These are phyloP conservation scores for Gamarada debralockiae DNA, from an alignment of 495 filamentous ascomycete species.

Conservation along the genomic window DNA sequence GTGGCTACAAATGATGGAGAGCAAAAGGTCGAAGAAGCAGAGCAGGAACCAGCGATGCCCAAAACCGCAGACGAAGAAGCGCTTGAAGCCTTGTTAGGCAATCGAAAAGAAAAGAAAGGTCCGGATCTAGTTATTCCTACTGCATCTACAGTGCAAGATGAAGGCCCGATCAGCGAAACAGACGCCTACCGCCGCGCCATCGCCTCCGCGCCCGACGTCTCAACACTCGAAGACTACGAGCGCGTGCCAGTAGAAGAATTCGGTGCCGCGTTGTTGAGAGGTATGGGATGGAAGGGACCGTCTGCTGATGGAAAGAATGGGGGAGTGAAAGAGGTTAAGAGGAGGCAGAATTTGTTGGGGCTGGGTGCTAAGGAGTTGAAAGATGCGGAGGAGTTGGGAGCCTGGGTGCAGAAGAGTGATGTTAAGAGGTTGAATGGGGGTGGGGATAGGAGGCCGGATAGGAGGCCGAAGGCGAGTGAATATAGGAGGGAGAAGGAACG, in stretches of 20 bases:
- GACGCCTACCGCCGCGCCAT: constrained; percentile 67
- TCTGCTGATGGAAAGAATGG: constrained; percentile 40
- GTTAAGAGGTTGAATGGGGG: constrained; percentile 34
- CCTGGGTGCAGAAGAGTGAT: constrained; percentile 55
- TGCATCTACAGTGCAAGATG: constrained; percentile 13
- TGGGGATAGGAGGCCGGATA: constrained; percentile 29
- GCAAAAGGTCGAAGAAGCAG: constrained; percentile 5
- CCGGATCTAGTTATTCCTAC: constrained; percentile 60
- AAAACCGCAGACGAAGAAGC: constrained; percentile 72
- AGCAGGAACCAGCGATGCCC: constrained; percentile 5
- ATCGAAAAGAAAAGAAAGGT: constrained; percentile 42
- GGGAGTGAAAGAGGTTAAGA: constrained; percentile 44
- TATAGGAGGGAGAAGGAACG: constrained; percentile 40
- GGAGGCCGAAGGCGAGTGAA: constrained; percentile 34
- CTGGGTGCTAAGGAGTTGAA: constrained; percentile 77
- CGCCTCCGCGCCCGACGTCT: constrained; percentile 65
- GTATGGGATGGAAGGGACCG: constrained; percentile 93
- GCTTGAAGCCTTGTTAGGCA: constrained; percentile 70
- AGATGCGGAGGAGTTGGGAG: constrained; percentile 70
- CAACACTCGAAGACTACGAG: constrained; percentile 79
- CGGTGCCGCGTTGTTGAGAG: constrained; percentile 78
- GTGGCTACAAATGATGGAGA: constrained; percentile 31
- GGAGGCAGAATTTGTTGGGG: constrained; percentile 75
- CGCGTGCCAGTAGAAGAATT: constrained; percentile 92
- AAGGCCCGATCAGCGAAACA: constrained; percentile 48